Percentiles rank a stretch among this genome's conserved stretches.
Evolutionary conservation across 345 rosid species (phyloP).

Genomic region (Pugionium dolabratum): DNA sequence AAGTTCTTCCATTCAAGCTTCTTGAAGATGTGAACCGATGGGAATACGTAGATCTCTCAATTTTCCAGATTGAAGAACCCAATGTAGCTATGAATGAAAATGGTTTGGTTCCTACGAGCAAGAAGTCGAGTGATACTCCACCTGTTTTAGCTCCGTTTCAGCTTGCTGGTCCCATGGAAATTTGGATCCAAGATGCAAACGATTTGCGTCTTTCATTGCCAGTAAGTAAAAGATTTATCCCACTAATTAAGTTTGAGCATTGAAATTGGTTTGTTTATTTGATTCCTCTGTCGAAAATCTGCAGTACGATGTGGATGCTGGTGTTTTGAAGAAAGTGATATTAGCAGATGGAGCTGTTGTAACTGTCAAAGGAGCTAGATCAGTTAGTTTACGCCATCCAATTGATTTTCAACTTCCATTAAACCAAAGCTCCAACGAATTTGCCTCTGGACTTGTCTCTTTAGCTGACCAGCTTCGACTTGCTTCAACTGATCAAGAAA

Average conservation of each 20-base stretch:
- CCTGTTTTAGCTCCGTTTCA: slow-evolving; percentile 91
- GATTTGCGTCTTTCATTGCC: slow-evolving; percentile 85
- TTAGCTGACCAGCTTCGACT: slow-evolving; percentile 80
- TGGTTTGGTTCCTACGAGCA: slow-evolving; percentile 47
- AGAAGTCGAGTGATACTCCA: slow-evolving; percentile 41
- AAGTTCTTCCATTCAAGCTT: slow-evolving; percentile 75
- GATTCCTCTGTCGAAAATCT: slow-evolving; percentile 25
- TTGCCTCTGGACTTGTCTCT: slow-evolving; percentile 86
- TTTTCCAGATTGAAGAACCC: slow-evolving; percentile 56
- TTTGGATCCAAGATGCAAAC: slow-evolving; percentile 94
- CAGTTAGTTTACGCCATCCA: slow-evolving; percentile 87
- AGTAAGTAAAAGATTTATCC: slow-evolving; percentile 37
- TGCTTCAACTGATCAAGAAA: slow-evolving; percentile 46
- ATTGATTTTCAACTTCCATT: slow-evolving; percentile 81
- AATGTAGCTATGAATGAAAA: slow-evolving; percentile 40
- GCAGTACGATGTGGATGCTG: slow-evolving; percentile 99
- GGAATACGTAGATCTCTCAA: slow-evolving; percentile 88
- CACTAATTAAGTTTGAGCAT: not conserved
- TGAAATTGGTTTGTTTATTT: not conserved
- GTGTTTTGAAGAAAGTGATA: slow-evolving; percentile 83
- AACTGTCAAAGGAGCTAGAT: slow-evolving; percentile 91
- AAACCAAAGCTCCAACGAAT: slow-evolving; percentile 54
- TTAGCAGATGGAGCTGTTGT: slow-evolving; percentile 92
- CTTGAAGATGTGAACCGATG: slow-evolving; percentile 87
- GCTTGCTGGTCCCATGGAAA: slow-evolving; percentile 94